Conservation (phyloP, 2,329 filamentous ascomycete species). For the Cadophora malorum region DNA sequence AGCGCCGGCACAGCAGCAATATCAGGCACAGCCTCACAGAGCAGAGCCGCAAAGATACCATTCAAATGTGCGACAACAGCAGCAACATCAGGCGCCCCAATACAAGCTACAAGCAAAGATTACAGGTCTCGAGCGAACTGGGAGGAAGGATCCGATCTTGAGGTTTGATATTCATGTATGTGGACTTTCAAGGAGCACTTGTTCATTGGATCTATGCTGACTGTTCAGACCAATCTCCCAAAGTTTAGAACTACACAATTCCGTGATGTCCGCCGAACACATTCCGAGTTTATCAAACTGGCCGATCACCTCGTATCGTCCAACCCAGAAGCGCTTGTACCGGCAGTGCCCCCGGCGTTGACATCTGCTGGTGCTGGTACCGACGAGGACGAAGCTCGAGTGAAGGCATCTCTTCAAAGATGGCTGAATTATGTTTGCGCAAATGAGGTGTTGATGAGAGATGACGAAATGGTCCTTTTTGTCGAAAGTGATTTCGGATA, state of each 20-base stretch:
- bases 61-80: slow-evolving; percentile 44
- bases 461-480: slow-evolving; percentile 97
- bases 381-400: slow-evolving; percentile 89
- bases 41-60: slow-evolving; percentile 46
- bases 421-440: slow-evolving; percentile 95
- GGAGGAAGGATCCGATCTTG: slow-evolving; percentile 93
- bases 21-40: slow-evolving; percentile 46
- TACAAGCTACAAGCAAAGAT: slow-evolving; percentile 95
- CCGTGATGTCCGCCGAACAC: slow-evolving; percentile 92
- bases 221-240: slow-evolving; percentile 87
- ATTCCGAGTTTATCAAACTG: slow-evolving; percentile 96
- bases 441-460: slow-evolving; percentile 90
- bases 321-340: slow-evolving; percentile 95
- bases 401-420: slow-evolving; percentile 88
- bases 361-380: slow-evolving; percentile 95
- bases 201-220: slow-evolving; percentile 32
- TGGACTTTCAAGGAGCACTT: background rate
- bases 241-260: slow-evolving; percentile 98
- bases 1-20: slow-evolving; percentile 32
- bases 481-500: slow-evolving; percentile 99
- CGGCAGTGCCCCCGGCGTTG: slow-evolving; percentile 90
- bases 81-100: slow-evolving; percentile 63
- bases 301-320: slow-evolving; percentile 94
- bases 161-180: slow-evolving; percentile 94
- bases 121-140: slow-evolving; percentile 88